A percentile compares a stretch with the other conserved stretches of the same genome.
phyloP scores from a whole-genome alignment of 768 basidiomycete species.

The Serendipita sp. region DNA sequence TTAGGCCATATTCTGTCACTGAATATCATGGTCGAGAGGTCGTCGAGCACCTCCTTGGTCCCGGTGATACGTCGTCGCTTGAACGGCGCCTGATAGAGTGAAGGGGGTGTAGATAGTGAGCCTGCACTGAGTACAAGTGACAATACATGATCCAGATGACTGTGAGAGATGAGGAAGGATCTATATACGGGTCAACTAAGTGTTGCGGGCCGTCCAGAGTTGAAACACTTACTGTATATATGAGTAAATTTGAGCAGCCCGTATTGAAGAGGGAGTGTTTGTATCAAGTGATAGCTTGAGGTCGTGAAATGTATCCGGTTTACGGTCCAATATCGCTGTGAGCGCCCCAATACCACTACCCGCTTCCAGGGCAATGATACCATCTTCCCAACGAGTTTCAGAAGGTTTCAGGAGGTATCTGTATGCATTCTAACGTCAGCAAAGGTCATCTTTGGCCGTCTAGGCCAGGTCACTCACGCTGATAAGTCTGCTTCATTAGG shows the following conservation, averaged over 20 bases:
- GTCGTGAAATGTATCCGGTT: conserved; percentile 35
- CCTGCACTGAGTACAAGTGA: conserved; percentile 76
- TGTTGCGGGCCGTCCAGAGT: neutral
- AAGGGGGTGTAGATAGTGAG: conserved; percentile 34
- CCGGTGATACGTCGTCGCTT: conserved; percentile 46
- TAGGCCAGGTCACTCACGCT: conserved; percentile 35
- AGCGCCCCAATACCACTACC: conserved; percentile 82
- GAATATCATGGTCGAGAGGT: conserved; percentile 50
- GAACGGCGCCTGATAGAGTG: neutral
- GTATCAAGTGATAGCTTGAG: conserved; percentile 7
- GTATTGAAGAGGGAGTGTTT: conserved; percentile 12
- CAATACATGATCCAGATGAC: conserved; percentile 80
- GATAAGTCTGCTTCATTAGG: conserved; percentile 81
- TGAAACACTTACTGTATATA: conserved; percentile 28
- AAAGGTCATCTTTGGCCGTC: conserved; percentile 6
- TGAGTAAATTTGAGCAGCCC: conserved; percentile 32
- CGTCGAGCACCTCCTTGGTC: conserved; percentile 41
- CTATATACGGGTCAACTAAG: conserved; percentile 22
- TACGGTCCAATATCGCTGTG: conserved; percentile 35
- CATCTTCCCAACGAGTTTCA: conserved; percentile 54
- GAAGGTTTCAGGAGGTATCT: conserved; percentile 82
- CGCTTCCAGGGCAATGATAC: conserved; percentile 73
- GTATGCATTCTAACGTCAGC: conserved; percentile 11
- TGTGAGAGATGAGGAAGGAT: conserved; percentile 73
- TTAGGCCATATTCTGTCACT: conserved; percentile 73